Conservation (phyloP, 345 rosid genomes). For the Eucalyptus regnans region DNA sequence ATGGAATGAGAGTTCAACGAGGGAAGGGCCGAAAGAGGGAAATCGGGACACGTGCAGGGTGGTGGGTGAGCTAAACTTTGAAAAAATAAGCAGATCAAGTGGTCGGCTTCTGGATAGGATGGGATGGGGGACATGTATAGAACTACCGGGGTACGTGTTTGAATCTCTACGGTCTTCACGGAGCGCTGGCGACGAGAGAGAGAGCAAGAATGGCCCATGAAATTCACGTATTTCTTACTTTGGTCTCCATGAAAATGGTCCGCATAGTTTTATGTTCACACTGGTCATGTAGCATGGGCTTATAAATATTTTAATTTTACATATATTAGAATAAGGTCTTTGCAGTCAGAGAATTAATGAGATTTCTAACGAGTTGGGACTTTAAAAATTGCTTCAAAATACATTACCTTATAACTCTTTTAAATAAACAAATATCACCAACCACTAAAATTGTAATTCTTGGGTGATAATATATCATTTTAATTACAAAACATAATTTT, state of each 20-base stretch:
- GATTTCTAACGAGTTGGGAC: neutral
- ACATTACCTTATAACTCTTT: neutral
- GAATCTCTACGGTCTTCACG: neutral
- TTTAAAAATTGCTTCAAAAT: neutral
- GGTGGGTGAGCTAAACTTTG: constrained; percentile 76
- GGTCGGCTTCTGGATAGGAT: neutral
- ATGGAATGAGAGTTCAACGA: neutral
- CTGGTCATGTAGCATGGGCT: neutral
- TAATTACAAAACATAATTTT: neutral
- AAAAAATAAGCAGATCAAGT: constrained; percentile 7
- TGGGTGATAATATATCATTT: neutral
- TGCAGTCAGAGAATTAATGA: neutral
- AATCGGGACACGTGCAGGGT: constrained; percentile 18
- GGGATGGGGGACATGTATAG: neutral
- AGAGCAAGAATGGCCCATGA: neutral
- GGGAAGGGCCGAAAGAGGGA: neutral
- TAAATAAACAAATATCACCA: neutral
- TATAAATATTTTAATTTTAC: neutral
- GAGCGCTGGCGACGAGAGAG: neutral
- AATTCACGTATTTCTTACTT: neutral
- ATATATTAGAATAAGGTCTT: neutral
- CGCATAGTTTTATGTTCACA: neutral
- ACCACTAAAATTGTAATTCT: neutral
- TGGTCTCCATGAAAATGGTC: neutral
- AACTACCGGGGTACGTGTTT: neutral